A percentile compares a stretch with the other conserved stretches of the same genome.
Conservation (phyloP, 1,284 basidiomycete genomes). For the Rhodotorula glutinis region DNA sequence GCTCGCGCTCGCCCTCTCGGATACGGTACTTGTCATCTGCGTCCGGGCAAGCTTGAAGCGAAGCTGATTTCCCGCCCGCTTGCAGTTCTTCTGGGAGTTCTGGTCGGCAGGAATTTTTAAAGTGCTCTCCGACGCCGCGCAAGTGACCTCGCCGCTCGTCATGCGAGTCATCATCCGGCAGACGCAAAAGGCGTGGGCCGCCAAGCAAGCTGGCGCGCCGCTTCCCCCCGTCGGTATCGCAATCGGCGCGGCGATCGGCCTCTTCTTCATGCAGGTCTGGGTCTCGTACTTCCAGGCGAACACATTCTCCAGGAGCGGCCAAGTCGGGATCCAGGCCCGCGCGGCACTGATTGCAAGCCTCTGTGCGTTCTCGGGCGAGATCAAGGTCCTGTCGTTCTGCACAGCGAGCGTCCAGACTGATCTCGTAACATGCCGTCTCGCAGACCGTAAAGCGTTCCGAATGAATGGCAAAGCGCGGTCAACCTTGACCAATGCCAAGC, state of each 20-base stretch:
- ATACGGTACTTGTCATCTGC: constrained; percentile 51
- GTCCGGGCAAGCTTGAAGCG: no score
- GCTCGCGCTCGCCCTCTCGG: constrained; percentile 60
- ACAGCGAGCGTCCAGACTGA: no score
- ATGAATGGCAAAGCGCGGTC: constrained; percentile 58
- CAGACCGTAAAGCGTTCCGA: constrained; percentile 63
- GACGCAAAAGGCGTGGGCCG: constrained; percentile 45
- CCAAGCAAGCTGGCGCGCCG: constrained; percentile 54
- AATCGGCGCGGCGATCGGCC: constrained; percentile 67
- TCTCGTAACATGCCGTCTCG: constrained; percentile 47
- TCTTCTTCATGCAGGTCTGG: constrained; percentile 62
- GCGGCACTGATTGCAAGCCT: constrained; percentile 83
- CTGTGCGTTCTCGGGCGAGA: constrained; percentile 57
- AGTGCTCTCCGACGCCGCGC: constrained; percentile 57
- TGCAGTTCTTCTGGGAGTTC: constrained; percentile 66
- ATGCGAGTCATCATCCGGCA: constrained; percentile 72
- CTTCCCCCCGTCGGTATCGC: constrained; percentile 65
- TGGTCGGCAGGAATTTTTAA: constrained; percentile 59
- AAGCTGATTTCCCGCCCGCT: no score
- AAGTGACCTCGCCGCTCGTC: constrained; percentile 68
- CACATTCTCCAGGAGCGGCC: constrained; percentile 50
- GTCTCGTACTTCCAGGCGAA: constrained; percentile 31
- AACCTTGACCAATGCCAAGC: constrained; percentile 72
- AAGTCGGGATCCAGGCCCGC: constrained; percentile 75
- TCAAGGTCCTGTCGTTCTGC: no score